Evolutionary conservation across 2,329 filamentous ascomycete species (phyloP).

Genomic region (Beauveria sp.): DNA sequence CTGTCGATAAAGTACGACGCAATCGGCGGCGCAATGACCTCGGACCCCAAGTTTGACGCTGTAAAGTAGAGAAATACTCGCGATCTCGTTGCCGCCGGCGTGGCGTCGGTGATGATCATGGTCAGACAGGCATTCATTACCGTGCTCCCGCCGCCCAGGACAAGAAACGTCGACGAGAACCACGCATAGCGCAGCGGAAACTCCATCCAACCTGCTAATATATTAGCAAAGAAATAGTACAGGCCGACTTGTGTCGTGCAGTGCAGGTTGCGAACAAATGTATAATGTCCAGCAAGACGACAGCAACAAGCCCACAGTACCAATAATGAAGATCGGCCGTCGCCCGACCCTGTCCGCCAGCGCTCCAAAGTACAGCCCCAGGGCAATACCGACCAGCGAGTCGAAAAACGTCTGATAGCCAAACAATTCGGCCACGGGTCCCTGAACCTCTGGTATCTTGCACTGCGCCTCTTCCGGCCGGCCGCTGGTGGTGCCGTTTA

Average conservation of each 20-base stretch:
- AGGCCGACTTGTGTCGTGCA: too few relatives aligned
- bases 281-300: conserved; percentile 1
- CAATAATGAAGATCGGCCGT: neutral
- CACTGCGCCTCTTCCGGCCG: conserved; percentile 4
- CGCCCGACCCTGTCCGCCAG: conserved; percentile 5
- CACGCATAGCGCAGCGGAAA: conserved; percentile 1
- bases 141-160: conserved; percentile 4
- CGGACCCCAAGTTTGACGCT: conserved; percentile 67
- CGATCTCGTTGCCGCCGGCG: neutral
- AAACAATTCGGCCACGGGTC: conserved; percentile 4
- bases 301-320: neutral
- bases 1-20: conserved; percentile 10
- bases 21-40: conserved; percentile 7
- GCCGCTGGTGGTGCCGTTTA: neutral
- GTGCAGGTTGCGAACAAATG: neutral
- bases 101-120: conserved; percentile 9
- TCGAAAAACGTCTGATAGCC: conserved; percentile 6
- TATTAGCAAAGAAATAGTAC: neutral
- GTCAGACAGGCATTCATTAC: conserved; percentile 3
- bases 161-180: conserved; percentile 5
- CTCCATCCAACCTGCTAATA: conserved; percentile 1
- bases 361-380: conserved; percentile 7
- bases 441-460: conserved; percentile 8
- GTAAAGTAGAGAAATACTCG: conserved; percentile 70
- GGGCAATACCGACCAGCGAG: conserved; percentile 1